Evolutionary conservation across 2,329 filamentous ascomycete genomes (phyloP).

Genomic region (Fusarium floridanum): DNA sequence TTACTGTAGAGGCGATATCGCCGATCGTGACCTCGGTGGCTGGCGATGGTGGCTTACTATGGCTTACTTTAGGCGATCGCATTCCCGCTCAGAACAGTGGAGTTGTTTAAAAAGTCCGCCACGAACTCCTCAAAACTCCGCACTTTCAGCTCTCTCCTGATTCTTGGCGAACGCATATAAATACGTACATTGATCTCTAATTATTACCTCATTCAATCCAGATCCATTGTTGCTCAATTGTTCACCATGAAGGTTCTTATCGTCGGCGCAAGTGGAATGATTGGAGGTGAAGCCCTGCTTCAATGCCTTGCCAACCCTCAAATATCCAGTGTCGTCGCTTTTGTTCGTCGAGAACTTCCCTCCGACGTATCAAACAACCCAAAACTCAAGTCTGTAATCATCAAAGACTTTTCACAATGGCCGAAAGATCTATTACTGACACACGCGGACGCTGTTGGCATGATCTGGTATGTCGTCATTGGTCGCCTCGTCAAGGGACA

Average conservation of each 20-base stretch:
- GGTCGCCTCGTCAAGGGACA: background rate
- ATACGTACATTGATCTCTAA: background rate
- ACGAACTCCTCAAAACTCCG: background rate
- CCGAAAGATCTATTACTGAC: slow-evolving; percentile 16
- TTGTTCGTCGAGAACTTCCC: slow-evolving; percentile 48
- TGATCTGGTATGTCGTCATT: slow-evolving; percentile 39
- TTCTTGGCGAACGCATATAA: background rate
- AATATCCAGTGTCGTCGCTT: slow-evolving; percentile 48
- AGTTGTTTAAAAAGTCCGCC: background rate
- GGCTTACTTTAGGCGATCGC: background rate
- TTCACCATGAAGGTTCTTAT: slow-evolving; percentile 53
- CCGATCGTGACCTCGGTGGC: background rate
- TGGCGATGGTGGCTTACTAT: background rate
- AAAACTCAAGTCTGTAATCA: slow-evolving; percentile 28
- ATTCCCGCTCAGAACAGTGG: background rate
- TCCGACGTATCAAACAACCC: slow-evolving; percentile 19
- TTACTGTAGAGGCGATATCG: background rate
- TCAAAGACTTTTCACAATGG: slow-evolving; percentile 41
- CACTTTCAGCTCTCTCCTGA: background rate
- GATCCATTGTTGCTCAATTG: background rate
- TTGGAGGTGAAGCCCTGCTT: slow-evolving; percentile 49
- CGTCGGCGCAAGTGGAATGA: slow-evolving; percentile 50
- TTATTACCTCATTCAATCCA: too few species aligned
- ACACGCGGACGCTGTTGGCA: slow-evolving; percentile 38
- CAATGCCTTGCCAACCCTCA: slow-evolving; percentile 50